phyloP scores from a whole-genome alignment of 202 grass and related monocot species.

The Schoenoplectus tabernaemontani region DNA sequence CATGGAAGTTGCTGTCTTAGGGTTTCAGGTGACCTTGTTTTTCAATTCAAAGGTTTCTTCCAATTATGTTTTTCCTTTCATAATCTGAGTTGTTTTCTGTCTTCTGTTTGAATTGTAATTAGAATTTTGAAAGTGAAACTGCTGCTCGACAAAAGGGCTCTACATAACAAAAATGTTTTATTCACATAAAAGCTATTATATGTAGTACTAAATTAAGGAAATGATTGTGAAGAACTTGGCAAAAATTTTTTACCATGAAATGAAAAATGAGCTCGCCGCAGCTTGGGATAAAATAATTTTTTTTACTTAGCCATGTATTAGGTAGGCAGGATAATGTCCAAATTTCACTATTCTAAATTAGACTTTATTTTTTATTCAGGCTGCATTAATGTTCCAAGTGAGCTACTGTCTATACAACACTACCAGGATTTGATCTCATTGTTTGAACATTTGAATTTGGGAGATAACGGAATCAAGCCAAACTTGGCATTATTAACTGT shows the following conservation, averaged over 20 bases:
- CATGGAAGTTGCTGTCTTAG: slow-evolving; percentile 86
- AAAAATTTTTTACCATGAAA: no score
- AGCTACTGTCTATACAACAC: slow-evolving; percentile 79
- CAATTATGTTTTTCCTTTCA: background rate
- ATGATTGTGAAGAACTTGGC: no score
- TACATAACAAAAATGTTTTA: no score
- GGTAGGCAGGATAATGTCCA: background rate
- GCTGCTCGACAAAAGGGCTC: background rate
- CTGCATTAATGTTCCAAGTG: slow-evolving; percentile 92
- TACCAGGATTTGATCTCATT: slow-evolving; percentile 67
- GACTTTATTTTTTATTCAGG: slow-evolving; percentile 38
- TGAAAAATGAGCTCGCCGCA: no score
- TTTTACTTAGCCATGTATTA: no score
- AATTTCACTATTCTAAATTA: background rate
- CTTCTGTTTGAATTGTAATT: background rate
- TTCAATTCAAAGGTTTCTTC: background rate
- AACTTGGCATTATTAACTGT: slow-evolving; percentile 80
- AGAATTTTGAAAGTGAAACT: background rate
- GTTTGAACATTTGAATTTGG: slow-evolving; percentile 54
- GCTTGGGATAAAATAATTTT: no score
- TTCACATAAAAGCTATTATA: no score
- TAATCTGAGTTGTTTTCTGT: background rate
- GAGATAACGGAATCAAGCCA: slow-evolving; percentile 43
- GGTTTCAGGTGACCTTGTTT: slow-evolving; percentile 66
- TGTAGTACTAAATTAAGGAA: no score